Evolutionary conservation across 73 alveolate genomes (phyloP).

Genomic region (Paramecium pentaurelia): DNA sequence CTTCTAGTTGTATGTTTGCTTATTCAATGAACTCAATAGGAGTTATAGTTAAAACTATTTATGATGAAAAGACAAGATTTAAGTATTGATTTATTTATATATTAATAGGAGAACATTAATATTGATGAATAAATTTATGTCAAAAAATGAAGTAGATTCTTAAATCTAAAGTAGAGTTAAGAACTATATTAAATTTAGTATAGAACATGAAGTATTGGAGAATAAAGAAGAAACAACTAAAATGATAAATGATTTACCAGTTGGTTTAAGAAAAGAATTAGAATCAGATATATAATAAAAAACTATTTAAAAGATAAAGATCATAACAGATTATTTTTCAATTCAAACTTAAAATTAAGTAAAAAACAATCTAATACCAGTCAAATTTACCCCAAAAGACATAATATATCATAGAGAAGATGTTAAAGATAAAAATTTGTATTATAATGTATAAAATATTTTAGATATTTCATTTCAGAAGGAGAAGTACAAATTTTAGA

Average conservation of each 20-base stretch:
- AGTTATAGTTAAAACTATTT: slow-evolving; percentile 38
- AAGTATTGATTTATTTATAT: background rate
- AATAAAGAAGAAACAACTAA: background rate
- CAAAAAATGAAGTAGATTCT: slow-evolving; percentile 1
- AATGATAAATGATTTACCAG: background rate
- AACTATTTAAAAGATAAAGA: background rate
- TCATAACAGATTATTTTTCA: background rate
- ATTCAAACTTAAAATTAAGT: background rate
- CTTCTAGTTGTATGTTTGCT: slow-evolving; percentile 50
- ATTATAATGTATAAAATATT: background rate
- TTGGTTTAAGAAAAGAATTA: background rate
- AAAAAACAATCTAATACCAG: background rate
- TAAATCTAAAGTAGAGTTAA: background rate
- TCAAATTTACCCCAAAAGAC: slow-evolving; percentile 12
- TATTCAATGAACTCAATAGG: slow-evolving; percentile 62
- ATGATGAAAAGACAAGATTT: background rate
- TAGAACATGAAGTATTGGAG: background rate
- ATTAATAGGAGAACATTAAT: background rate
- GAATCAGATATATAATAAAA: background rate
- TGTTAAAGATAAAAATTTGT: background rate
- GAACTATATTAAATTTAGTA: background rate
- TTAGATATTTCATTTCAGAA: slow-evolving; percentile 36
- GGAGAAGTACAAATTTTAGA: slow-evolving; percentile 23
- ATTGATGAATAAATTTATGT: slow-evolving; percentile 30
- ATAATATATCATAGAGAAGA: background rate